Evolutionary conservation across 768 basidiomycete species (phyloP), one percentile per base, ranked within the genome.

Genomic region (Mycena maculata): DNA sequence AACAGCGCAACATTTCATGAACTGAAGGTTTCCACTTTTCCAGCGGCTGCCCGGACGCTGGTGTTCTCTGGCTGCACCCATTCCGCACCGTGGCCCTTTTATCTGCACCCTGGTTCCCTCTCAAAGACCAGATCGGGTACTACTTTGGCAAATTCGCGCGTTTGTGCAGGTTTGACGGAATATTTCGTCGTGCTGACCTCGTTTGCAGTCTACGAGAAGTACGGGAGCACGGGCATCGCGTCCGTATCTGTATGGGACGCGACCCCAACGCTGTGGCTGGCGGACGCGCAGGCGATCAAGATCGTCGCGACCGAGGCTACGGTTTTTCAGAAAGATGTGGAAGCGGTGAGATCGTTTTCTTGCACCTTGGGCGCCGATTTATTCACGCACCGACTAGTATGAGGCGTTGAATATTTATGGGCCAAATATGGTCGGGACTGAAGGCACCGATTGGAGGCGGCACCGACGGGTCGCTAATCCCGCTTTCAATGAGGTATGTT

Each of bases 401-500:
- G 53, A 63, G 25, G 12, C 53, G 25, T 9, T 63, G 22, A 36
- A 55, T 18, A 38, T 63, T 31, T 63, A 45, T 25, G 60, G 60
- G 2, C 64, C 62, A 23, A 87, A 84, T 69, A 60, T 88, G 3
- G 70, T 87, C 27, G 79, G 81, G 6, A 70, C 73, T 0, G 85
- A 84, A 54, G 83, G 80, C 8, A 57, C 78, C 0, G 79, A 83
- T n/a, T 87, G 86, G 85, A 82, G 82, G 54, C 77, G 83, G 2
- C 85, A 86, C 66, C 78, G 84, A 45, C 74, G 71, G 12, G 76
- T 84, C 0, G 76, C 84, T 23, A 85, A 83, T 58, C 80, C 83
- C 12, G 86, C 86, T 0, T 87, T 87, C 73, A 85, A 80, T 49
- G 86, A 87, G 75, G 86, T 77, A 60, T 52, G 73, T 50, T 16